A percentile compares a stretch with the other conserved stretches of the same genome.
Conservation (phyloP, 306 rosid genomes). For the Rosa chinensis region DNA sequence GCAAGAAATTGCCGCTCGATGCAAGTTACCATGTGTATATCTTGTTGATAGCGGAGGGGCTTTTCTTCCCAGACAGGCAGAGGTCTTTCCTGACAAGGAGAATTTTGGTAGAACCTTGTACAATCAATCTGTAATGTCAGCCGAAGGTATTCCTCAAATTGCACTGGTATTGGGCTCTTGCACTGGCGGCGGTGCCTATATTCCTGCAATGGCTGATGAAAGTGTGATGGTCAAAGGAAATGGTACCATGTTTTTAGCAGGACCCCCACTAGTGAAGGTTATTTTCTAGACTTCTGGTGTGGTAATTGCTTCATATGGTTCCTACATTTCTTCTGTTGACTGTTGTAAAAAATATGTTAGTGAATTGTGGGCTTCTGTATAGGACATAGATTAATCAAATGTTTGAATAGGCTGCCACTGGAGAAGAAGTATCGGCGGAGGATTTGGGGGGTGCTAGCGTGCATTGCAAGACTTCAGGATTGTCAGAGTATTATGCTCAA, state of each 20-base stretch:
- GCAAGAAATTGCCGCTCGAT: constrained; percentile 83
- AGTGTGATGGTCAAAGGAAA: constrained; percentile 99
- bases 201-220: constrained; percentile 99
- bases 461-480: constrained; percentile 95
- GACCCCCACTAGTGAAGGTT: constrained; percentile 97
- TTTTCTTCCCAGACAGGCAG: constrained; percentile 96
- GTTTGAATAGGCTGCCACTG: constrained; percentile 84
- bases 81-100: constrained; percentile 89
- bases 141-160: constrained; percentile 87
- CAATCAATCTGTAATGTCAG: constrained; percentile 86
- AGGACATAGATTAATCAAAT: constrained; percentile 25
- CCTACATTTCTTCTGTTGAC: not conserved
- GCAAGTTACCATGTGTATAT: constrained; percentile 88
- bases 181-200: constrained; percentile 97
- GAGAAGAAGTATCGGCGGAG: constrained; percentile 94
- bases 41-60: constrained; percentile 99
- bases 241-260: constrained; percentile 92
- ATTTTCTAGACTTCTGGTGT: constrained; percentile 23
- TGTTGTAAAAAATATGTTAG: no score
- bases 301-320: constrained; percentile 24
- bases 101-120: constrained; percentile 94
- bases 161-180: constrained; percentile 94
- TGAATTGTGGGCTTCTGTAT: not conserved
- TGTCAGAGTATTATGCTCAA: constrained; percentile 95
- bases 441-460: constrained; percentile 88